These are phyloP conservation scores for Lotus japonicus DNA, from an alignment of 306 rosid species.

Conservation along the genomic window DNA sequence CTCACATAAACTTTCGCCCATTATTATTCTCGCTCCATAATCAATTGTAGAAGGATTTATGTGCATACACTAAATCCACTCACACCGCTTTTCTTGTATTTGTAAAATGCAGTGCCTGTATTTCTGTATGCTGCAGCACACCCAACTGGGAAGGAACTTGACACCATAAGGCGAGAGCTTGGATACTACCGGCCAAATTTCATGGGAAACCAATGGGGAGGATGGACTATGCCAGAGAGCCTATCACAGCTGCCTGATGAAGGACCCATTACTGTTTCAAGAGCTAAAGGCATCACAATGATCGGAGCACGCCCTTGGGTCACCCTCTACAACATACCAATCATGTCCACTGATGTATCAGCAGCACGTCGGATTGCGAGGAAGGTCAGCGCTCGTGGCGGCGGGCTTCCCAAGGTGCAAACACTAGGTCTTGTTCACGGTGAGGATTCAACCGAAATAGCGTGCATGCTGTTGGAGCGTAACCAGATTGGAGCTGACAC, in stretches of 20 bases:
- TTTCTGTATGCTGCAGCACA: slow-evolving; percentile 83
- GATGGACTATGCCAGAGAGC: slow-evolving; percentile 60
- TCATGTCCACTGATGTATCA: slow-evolving; percentile 47
- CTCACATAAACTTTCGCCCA: too few species aligned
- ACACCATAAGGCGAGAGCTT: slow-evolving; percentile 64
- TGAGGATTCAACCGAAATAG: slow-evolving; percentile 57
- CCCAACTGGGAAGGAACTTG: slow-evolving; percentile 67
- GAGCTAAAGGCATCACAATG: slow-evolving; percentile 58
- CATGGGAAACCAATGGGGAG: slow-evolving; percentile 81
- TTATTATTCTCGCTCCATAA: too few species aligned
- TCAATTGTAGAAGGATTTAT: too few species aligned
- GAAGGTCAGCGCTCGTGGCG: slow-evolving; percentile 82
- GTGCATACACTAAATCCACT: background rate
- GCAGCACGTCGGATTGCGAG: slow-evolving; percentile 53
- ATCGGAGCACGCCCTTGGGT: slow-evolving; percentile 81
- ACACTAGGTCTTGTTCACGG: slow-evolving; percentile 55
- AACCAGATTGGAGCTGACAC: slow-evolving; percentile 64
- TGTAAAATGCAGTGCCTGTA: slow-evolving; percentile 66
- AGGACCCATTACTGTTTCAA: slow-evolving; percentile 50
- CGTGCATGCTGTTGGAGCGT: slow-evolving; percentile 80
- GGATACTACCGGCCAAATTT: slow-evolving; percentile 57
- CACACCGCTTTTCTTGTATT: background rate
- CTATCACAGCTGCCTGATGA: slow-evolving; percentile 54
- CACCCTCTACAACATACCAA: slow-evolving; percentile 56
- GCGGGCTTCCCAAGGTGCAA: slow-evolving; percentile 79